A percentile compares a stretch with the other conserved stretches of the same genome.
phyloP scores from a whole-genome alignment of 805 yeast genomes.

The Lipomyces oligophaga region DNA sequence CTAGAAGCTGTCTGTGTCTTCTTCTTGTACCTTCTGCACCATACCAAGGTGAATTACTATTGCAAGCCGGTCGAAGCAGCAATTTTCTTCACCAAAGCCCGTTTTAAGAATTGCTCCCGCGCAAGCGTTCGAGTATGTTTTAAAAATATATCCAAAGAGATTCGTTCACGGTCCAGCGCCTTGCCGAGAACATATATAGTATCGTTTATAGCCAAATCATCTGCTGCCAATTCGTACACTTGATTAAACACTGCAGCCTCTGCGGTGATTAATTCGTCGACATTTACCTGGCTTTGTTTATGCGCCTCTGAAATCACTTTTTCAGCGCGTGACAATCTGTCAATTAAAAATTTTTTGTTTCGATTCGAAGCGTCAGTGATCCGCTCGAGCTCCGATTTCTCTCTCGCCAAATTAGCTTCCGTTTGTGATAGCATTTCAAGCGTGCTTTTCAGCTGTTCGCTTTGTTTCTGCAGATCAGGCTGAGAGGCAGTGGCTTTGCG shows the following conservation, averaged over 20 bases:
- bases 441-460: slow-evolving; percentile 36
- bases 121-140: slow-evolving; percentile 53
- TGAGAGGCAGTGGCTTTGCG: slow-evolving; percentile 31
- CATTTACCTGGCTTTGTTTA: slow-evolving; percentile 28
- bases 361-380: slow-evolving; percentile 43
- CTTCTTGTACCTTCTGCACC: no score
- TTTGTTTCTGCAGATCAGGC: slow-evolving; percentile 32
- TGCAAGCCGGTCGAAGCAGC: slow-evolving; percentile 22
- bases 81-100: slow-evolving; percentile 42
- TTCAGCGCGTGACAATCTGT: slow-evolving; percentile 31
- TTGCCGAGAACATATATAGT: slow-evolving; percentile 56
- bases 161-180: slow-evolving; percentile 48
- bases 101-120: slow-evolving; percentile 57
- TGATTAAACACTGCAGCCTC: slow-evolving; percentile 57
- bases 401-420: slow-evolving; percentile 39
- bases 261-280: slow-evolving; percentile 48
- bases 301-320: slow-evolving; percentile 37
- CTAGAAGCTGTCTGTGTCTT: no score
- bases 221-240: slow-evolving; percentile 58
- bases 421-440: slow-evolving; percentile 39
- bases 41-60: background rate
- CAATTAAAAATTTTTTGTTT: slow-evolving; percentile 20
- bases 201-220: slow-evolving; percentile 69
- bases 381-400: slow-evolving; percentile 33
- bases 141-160: slow-evolving; percentile 45